Evolutionary conservation across 768 basidiomycete genomes (phyloP).

Genomic region (Sarcodon sp.): DNA sequence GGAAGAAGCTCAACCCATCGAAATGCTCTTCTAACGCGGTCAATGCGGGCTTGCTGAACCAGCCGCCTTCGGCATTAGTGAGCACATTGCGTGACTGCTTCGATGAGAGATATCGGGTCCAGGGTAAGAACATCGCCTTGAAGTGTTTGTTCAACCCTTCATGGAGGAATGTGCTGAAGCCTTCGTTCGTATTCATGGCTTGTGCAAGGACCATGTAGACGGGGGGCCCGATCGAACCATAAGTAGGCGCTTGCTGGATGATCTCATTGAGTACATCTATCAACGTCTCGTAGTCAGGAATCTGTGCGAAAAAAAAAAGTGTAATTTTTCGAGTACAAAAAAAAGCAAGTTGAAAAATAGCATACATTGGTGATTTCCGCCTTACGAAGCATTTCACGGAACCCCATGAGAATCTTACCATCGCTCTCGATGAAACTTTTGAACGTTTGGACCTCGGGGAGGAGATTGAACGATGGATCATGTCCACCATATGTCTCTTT

Average conservation of each 20-base stretch:
- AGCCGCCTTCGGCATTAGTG: constrained; percentile 23
- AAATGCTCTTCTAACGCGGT: constrained; percentile 7
- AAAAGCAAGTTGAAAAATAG: background rate
- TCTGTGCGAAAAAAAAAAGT: constrained; percentile 12
- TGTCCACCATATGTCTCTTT: too few species aligned
- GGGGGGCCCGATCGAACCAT: constrained; percentile 26
- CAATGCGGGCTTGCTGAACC: constrained; percentile 29
- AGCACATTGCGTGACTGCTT: constrained; percentile 30
- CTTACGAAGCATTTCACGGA: constrained; percentile 19
- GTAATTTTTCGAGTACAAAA: too few species aligned
- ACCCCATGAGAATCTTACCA: constrained; percentile 16
- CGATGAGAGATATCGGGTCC: constrained; percentile 33
- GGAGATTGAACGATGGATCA: background rate
- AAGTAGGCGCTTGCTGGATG: constrained; percentile 27
- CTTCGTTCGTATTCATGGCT: constrained; percentile 26
- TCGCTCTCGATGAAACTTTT: constrained; percentile 16
- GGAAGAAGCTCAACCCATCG: constrained; percentile 17
- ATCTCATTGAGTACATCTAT: constrained; percentile 27
- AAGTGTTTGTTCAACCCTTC: constrained; percentile 31
- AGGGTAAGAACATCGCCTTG: constrained; percentile 35
- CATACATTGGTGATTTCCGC: background rate
- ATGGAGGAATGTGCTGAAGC: constrained; percentile 22
- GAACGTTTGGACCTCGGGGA: constrained; percentile 14
- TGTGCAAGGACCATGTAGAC: constrained; percentile 32
- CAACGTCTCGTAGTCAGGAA: constrained; percentile 28